Percentiles rank a stretch among this genome's conserved stretches.
These are phyloP conservation scores for Endocladia muricata DNA, from an alignment of 31 red algal genomes.

Conservation along the genomic window DNA sequence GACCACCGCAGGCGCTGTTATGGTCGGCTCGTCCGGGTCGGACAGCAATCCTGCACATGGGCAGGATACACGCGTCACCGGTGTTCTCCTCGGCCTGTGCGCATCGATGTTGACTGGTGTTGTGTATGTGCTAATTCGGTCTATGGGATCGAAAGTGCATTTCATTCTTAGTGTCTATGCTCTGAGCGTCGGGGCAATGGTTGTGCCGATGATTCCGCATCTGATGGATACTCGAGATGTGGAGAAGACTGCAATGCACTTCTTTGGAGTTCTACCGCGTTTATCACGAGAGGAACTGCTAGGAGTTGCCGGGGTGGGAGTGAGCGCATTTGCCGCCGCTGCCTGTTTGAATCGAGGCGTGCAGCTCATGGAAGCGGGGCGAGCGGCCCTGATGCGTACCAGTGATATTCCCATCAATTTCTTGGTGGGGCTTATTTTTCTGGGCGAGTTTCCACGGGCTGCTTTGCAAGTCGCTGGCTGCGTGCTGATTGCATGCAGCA, in stretches of 20 bases:
- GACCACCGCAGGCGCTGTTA: not conserved
- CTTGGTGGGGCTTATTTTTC: not conserved
- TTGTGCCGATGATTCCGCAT: not conserved
- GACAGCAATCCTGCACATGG: not conserved
- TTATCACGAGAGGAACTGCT: not conserved
- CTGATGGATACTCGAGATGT: not conserved
- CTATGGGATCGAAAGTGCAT: not conserved
- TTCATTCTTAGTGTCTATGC: constrained; percentile 7
- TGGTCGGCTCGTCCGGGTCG: not conserved
- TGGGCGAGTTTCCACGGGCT: constrained; percentile 7
- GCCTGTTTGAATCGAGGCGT: constrained; percentile 12
- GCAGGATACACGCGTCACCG: not conserved
- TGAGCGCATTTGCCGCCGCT: not conserved
- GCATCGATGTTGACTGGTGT: not conserved
- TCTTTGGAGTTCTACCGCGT: not conserved
- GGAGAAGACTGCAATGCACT: no score
- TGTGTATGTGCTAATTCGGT: not conserved
- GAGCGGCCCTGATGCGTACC: constrained; percentile 1
- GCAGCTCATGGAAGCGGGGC: constrained; percentile 1
- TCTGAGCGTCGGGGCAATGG: not conserved
- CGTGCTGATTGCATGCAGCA: not conserved
- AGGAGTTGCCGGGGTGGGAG: not conserved
- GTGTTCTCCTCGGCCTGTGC: not conserved
- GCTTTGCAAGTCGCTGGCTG: not conserved
- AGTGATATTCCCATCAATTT: constrained; percentile 16